Base-by-base conservation (phyloP, 2,329 filamentous ascomycete species). In the Fusarium globosum region DNA sequence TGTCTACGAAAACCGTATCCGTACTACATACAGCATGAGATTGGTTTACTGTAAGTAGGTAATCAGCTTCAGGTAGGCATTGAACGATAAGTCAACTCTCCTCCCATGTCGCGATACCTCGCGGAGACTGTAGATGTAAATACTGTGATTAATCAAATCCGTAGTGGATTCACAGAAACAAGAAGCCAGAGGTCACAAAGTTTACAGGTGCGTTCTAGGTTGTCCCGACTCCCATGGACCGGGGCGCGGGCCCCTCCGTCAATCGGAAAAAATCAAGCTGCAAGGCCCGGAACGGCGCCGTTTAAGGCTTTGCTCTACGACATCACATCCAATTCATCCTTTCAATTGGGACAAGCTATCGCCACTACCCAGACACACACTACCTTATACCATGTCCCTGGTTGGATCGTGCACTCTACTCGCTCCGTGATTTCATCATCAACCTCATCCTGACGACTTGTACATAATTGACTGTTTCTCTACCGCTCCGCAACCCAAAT, bases 201-300 rank as follows among this genome's bases (percentile, higher is more conserved):
- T 57, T 46, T 65, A 65, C 64, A 30, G 28, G 43, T 38, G 53
- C 41, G 43, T 35, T 18, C 15, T n/a, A 30, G 20, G 46, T 13
- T 65, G 21, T 43, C 42, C 38, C 28, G 11, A 59, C 49, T 68
- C 36, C 72, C 69, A 67, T 52, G 30, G 43, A 73, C 72, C 61
- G 46, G 72, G 72, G 69, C 65, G 33, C 35, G 58, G 59, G 72
- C 69, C 69, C 69, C 72, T 75, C 72, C 55, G 69, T 73, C 65
- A 69, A 36, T 60, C 69, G 61, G 61, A 73, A 73, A 64, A 61
- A 70, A 62, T 42, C 42, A 69, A 72, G 62, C 56, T 66, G 55
- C n/a, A 65, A 55, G 48, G 52, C 57, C 61, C 65, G 59, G 59
- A 59, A 69, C 65, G 55, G 59, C 43, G 36, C 67, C 66, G 52